Base-by-base conservation (phyloP, 352 stramenopile species). In the Phytophthora capsici region DNA sequence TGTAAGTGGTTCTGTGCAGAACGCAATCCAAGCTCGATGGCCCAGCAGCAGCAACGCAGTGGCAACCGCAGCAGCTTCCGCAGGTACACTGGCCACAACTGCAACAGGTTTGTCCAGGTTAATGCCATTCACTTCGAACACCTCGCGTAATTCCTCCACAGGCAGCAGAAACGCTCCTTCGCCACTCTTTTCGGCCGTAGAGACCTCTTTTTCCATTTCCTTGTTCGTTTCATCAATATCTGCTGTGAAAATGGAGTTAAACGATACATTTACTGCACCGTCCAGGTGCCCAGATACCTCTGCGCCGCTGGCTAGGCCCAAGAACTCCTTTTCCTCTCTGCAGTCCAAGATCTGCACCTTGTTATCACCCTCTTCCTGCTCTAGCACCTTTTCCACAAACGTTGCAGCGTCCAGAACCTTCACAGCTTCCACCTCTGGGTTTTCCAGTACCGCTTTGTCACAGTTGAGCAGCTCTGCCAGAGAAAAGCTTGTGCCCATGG, bases 11-110 rank as follows among this genome's bases (percentile, higher is more conserved):
- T 71, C 64, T 6, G 66, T 30, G 23, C 70, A 86, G 34, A 90
- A 72, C 45, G 74, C 55, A 17, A 88, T 61, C 17, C 44, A 67
- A 5, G 57, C 36, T 26, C 76, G 54, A n/a, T 71, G 64, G 9
- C 82, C 79, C 10, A 67, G 72, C 26, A 90, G 54, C 17, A 87
- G 45, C 23, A 90, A 53, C 0, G 69, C 75, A 58, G 76, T 90
- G 6, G 86, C 86, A 30, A 93, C 81, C 3, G 80, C 66, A 45
- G 86, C 84, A 26, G 78, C 84, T 69, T 93, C 80, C 7, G 69
- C 58, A 4, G 63, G 66, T 26, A 74, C 63, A n/a, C 71, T 76
- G 2, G 63, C 77, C 5, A 91, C 51, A 14, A 93, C 80, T 6
- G 75, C 69, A 23, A 88, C 67, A 9, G 69, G 65, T 7, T 45